These are phyloP conservation scores for Naganishia sp. DNA, from an alignment of 1,284 basidiomycete species.

Conservation along the genomic window DNA sequence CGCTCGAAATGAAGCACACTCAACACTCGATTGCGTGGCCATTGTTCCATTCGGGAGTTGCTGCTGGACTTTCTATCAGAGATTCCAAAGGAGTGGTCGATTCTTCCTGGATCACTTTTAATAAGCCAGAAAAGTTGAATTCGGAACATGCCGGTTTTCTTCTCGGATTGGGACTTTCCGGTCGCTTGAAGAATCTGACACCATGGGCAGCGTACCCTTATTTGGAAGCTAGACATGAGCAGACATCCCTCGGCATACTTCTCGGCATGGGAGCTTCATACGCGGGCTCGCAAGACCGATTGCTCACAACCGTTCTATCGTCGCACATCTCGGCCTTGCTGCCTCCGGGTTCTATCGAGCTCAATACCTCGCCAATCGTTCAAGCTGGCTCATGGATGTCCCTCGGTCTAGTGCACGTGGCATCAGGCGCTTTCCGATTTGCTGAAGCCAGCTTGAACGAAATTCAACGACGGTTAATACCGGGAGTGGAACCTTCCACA, in stretches of 20 bases:
- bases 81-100: constrained; percentile 75
- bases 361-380: constrained; percentile 85
- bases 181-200: constrained; percentile 82
- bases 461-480: constrained; percentile 74
- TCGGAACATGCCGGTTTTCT: constrained; percentile 94
- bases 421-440: constrained; percentile 82
- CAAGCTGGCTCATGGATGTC: constrained; percentile 88
- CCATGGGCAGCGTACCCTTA: constrained; percentile 83
- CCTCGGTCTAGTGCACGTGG: constrained; percentile 86
- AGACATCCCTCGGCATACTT: constrained; percentile 88
- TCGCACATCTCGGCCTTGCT: constrained; percentile 91
- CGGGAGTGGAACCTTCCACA: constrained; percentile 75
- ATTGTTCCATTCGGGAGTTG: constrained; percentile 96
- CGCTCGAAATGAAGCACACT: constrained; percentile 30
- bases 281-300: constrained; percentile 80
- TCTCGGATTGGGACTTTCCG: constrained; percentile 85
- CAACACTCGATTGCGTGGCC: constrained; percentile 67
- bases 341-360: constrained; percentile 79
- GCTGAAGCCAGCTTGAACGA: constrained; percentile 87
- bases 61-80: constrained; percentile 80
- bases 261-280: constrained; percentile 90
- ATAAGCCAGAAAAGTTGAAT: constrained; percentile 79
- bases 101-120: constrained; percentile 91
- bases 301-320: constrained; percentile 85
- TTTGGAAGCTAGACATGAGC: constrained; percentile 90